phyloP scores from a whole-genome alignment of 2,329 filamentous ascomycete genomes.

The Pyricularia pennisetigena region DNA sequence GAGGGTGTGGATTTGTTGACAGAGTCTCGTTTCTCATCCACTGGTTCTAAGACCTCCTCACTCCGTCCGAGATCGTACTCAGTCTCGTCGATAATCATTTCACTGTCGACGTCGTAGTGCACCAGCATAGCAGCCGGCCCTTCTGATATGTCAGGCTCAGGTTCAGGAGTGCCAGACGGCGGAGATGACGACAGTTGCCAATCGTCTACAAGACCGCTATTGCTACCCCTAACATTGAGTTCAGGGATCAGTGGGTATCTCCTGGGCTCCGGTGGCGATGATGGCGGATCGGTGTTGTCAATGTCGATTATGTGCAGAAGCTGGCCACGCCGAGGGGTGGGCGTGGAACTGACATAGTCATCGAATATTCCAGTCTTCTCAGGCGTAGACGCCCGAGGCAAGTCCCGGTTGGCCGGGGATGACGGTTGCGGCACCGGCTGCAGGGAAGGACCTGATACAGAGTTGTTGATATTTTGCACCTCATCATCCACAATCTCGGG shows the following conservation, averaged over 20 bases:
- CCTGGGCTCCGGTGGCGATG: constrained; percentile 47
- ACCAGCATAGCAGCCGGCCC: neutral
- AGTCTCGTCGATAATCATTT: neutral
- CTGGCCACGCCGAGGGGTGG: constrained; percentile 49
- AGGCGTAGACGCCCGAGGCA: constrained; percentile 30
- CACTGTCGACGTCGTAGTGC: constrained; percentile 6
- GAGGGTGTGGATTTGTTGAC: constrained; percentile 6
- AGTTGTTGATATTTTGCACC: neutral
- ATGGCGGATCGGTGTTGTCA: constrained; percentile 43
- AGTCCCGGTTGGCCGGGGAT: neutral
- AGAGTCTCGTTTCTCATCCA: neutral
- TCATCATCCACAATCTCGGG: constrained; percentile 16
- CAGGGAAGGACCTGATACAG: constrained; percentile 12
- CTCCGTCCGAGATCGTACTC: neutral
- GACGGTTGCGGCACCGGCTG: constrained; percentile 5
- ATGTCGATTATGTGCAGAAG: constrained; percentile 32
- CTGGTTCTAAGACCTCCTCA: neutral
- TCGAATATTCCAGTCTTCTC: constrained; percentile 32
- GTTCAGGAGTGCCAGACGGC: constrained; percentile 37
- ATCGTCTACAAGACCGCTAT: constrained; percentile 27
- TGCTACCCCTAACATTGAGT: constrained; percentile 38
- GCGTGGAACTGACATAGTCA: constrained; percentile 48
- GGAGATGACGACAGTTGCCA: constrained; percentile 50
- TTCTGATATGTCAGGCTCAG: constrained; percentile 9
- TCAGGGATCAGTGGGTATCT: constrained; percentile 41